Evolutionary conservation across 352 stramenopile species (phyloP), one percentile per base, ranked within the genome.

Genomic region (Pythium biforme): DNA sequence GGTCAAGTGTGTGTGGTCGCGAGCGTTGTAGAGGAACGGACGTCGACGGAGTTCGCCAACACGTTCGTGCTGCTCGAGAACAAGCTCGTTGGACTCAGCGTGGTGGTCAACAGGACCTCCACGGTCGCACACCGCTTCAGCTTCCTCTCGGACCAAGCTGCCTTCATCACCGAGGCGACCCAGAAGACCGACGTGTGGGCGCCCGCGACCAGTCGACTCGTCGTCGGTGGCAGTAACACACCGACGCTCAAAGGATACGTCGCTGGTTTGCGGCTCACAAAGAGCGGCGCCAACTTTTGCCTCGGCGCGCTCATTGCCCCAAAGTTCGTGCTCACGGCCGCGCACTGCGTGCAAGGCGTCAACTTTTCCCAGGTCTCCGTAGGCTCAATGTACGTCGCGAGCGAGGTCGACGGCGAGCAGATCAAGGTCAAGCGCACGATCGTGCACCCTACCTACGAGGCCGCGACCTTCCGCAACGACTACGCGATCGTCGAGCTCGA

Each of bases 401-500:
- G 50, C 3, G 61, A 68, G 6, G 17, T 43, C 4, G 73, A 81
- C 47, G 73, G 70, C n/a, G 71, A 78, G 54, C 70, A 76, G 50
- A 78, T 81, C 59, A 70, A 70, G 26, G 62, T 81, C 43, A 70
- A 73, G 45, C 41, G 47, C 19, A 59, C 65, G 17, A 58, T 63
- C 17, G 49, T 74, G 11, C 74, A 83, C 29, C 66, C 69, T 7
- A 48, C 45, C 2, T 78, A 70, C 39, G 46, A 73, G 4, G 27
- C 58, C n/a, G 43, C 41, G 3, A 66, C 62, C 11, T 66, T 68
- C 33, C 10, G 19, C 7, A 61, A 78, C 26, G 72, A 83, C 52
- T 76, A 70, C 65, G 72, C 66, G 20, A 46, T 83, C 12, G 47
- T 83, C 7, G 62, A 78, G 48, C 72, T 83, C 23, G 51, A 70